Base-by-base conservation (phyloP, 2,329 filamentous ascomycete species). In the Aaosphaeria pasadenensis region DNA sequence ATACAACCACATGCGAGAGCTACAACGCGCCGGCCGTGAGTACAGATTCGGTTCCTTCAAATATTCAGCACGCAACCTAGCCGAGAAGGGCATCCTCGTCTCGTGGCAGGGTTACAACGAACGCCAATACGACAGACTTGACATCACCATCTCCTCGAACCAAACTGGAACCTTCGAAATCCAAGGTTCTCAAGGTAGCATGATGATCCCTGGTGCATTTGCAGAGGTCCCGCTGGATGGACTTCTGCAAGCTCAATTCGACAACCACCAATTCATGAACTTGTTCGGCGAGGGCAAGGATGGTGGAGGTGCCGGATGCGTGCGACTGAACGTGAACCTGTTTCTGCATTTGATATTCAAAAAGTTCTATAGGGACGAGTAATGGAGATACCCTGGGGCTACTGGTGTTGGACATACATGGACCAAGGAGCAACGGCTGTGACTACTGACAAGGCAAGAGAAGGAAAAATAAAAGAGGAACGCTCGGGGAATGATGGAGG, bases 11-110 rank as follows among this genome's bases (percentile, higher is more conserved):
- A 91, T 97, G 75, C 87, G 91, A 56, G 94, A 99, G 74, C 85
- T 99, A 31, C 90, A 96, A 66, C 87, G 90, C 49, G 87, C 88
- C 6, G 94, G 94, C 30, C 89, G 92, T 43, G 89, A 95, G 45
- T 95, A 95, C 71, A 96, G 96, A 69, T 99, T 99, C 67, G 94
- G 95, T 54, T 95, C 89, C 35, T 99, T 88, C 84, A 97, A 97
- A 76, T 99, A 99, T 76, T 92, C 88, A 46, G 91, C 90, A 4
- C 87, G 91, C 44, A 86, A 88, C 43, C 83, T 99, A 6, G 86
- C 86, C 2, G 92, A 97, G 66, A 96, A 96, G 74, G 94, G 94
- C 46, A 94, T 97, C 5, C 78, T 99, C 11, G 89, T 99, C 31
- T 81, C 84, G n/a, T 97, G 94, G 91, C 82, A 84, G 48, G 91